These are phyloP conservation scores for Linaria vulgaris DNA, from an alignment of 257 asterid genomes.

Conservation along the genomic window DNA sequence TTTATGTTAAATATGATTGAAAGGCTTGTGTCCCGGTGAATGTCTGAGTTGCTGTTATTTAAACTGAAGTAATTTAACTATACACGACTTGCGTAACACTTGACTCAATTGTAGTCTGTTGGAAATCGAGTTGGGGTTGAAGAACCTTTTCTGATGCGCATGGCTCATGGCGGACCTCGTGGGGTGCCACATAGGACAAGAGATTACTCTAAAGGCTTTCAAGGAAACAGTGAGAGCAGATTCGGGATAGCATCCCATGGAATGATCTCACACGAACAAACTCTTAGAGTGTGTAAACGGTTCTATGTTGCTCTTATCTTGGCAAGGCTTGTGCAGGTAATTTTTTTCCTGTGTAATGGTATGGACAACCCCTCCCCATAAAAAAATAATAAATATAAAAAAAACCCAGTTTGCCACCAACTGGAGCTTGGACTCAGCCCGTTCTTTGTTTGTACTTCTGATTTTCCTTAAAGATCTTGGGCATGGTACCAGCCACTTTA, in stretches of 20 bases:
- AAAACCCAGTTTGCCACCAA: too few relatives aligned
- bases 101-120: conserved; percentile 72
- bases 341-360: conserved; percentile 18
- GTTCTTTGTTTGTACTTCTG: too few relatives aligned
- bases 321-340: conserved; percentile 94
- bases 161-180: conserved; percentile 97
- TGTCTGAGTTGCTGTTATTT: too few relatives aligned
- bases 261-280: conserved; percentile 69
- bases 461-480: too few relatives aligned
- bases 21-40: too few relatives aligned
- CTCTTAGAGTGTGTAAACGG: conserved; percentile 84
- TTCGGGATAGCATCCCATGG: conserved; percentile 41
- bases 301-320: conserved; percentile 90
- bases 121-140: conserved; percentile 95
- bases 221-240: conserved; percentile 43
- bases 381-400: too few relatives aligned
- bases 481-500: too few relatives aligned
- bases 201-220: conserved; percentile 50
- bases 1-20: background rate
- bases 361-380: too few relatives aligned
- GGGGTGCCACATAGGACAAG: conserved; percentile 49
- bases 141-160: conserved; percentile 93
- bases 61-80: background rate
- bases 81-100: conserved; percentile 19
- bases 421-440: too few relatives aligned